Conservation (phyloP, 2,329 filamentous ascomycete species). For the Neofusicoccum kwambonambiense region DNA sequence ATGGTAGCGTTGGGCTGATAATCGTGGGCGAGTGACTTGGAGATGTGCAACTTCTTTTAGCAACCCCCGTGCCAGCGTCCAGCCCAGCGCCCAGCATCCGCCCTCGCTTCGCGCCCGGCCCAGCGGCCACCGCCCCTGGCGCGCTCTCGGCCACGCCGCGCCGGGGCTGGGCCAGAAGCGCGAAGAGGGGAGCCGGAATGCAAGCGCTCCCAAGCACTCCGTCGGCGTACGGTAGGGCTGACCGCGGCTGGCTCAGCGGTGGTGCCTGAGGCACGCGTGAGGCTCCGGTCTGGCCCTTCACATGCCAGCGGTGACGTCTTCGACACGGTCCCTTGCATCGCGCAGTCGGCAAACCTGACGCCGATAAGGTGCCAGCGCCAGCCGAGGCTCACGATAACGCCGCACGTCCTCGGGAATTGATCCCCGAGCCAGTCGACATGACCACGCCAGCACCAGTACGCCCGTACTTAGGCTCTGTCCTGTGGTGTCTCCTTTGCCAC, state of each 20-base stretch:
- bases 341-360: neutral
- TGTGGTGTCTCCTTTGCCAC: neutral
- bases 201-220: neutral
- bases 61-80: too few relatives aligned
- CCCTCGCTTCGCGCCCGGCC: too few relatives aligned
- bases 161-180: too few relatives aligned
- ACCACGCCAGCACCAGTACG: neutral
- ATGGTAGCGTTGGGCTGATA: too few relatives aligned
- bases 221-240: neutral
- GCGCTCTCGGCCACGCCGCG: too few relatives aligned
- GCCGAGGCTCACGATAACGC: conserved; percentile 16
- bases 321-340: neutral
- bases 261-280: neutral
- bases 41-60: too few relatives aligned
- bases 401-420: conserved; percentile 6
- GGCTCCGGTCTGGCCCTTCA: neutral
- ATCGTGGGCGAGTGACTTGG: too few relatives aligned
- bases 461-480: neutral
- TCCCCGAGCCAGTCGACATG: conserved; percentile 7
- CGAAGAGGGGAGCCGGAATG: too few relatives aligned
- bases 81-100: too few relatives aligned
- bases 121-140: too few relatives aligned
- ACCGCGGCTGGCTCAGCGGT: neutral
- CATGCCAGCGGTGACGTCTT: conserved; percentile 15
- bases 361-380: conserved; percentile 2